These are phyloP conservation scores for Gonium pectorale DNA, from an alignment of 139 green algal genomes.

Conservation along the genomic window DNA sequence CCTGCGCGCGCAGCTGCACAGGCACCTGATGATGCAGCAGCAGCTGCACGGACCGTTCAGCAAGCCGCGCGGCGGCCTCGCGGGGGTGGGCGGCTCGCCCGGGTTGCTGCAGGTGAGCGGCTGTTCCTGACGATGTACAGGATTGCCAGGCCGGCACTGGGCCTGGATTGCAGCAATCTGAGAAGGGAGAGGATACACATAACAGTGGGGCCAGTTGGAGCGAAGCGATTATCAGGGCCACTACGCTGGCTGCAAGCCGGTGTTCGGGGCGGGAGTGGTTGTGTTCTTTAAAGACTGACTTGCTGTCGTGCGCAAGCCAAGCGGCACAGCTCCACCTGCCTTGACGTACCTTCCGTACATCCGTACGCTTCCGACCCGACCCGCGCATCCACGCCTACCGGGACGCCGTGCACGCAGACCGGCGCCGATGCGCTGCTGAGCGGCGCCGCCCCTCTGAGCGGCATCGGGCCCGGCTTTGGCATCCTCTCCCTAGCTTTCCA, in stretches of 20 bases:
- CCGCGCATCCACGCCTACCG: neutral
- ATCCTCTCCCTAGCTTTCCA: conserved; percentile 43
- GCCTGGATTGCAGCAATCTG: too few relatives aligned
- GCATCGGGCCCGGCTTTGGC: conserved; percentile 31
- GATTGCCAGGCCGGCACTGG: too few relatives aligned
- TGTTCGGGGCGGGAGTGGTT: too few relatives aligned
- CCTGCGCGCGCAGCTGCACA: neutral
- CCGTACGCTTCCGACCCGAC: neutral
- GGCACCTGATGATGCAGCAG: conserved; percentile 20
- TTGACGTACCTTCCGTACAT: too few relatives aligned
- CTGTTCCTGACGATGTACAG: too few relatives aligned
- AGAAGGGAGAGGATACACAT: too few relatives aligned
- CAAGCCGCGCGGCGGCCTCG: neutral
- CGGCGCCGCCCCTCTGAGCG: neutral
- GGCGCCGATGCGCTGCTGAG: neutral
- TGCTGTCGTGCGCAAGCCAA: too few relatives aligned
- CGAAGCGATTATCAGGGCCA: too few relatives aligned
- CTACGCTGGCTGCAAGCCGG: too few relatives aligned
- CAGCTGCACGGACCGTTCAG: conserved; percentile 29
- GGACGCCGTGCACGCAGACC: neutral
- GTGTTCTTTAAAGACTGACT: too few relatives aligned
- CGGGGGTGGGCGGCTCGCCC: neutral
- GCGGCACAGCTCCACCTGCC: too few relatives aligned
- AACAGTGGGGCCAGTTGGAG: too few relatives aligned
- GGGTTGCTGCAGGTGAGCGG: conserved; percentile 15